phyloP scores from a whole-genome alignment of 2,329 filamentous ascomycete species.

The Diaporthe batatas region DNA sequence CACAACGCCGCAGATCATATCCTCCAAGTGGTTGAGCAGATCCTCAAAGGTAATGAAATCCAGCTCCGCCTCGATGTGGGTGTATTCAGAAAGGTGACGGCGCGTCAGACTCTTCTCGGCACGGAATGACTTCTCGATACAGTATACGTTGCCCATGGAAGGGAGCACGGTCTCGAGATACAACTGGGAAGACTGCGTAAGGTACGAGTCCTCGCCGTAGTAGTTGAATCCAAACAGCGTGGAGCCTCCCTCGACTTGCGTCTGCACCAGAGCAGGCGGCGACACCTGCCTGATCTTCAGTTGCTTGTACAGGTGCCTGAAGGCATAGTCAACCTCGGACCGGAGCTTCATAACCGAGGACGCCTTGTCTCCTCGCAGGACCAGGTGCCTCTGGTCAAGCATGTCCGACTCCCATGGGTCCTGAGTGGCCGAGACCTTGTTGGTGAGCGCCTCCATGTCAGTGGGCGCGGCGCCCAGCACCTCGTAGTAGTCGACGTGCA shows the following conservation, averaged over 20 bases:
- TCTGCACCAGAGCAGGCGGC: conserved; percentile 92
- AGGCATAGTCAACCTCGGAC: conserved; percentile 83
- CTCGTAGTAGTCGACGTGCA: conserved; percentile 91
- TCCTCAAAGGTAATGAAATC: conserved; percentile 96
- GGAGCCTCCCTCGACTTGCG: conserved; percentile 91
- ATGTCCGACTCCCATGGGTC: conserved; percentile 63
- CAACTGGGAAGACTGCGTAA: conserved; percentile 96
- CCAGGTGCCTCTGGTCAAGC: conserved; percentile 82
- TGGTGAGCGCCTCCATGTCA: conserved; percentile 92
- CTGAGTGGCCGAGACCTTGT: conserved; percentile 73
- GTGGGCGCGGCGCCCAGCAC: conserved; percentile 84
- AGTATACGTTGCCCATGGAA: conserved; percentile 94
- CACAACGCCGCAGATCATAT: conserved; percentile 87
- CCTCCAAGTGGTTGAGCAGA: conserved; percentile 87
- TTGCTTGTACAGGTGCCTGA: conserved; percentile 83
- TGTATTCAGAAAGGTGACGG: conserved; percentile 95
- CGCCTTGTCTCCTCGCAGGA: conserved; percentile 85
- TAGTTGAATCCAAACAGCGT: conserved; percentile 85
- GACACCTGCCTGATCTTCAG: conserved; percentile 84
- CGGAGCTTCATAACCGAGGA: conserved; percentile 91
- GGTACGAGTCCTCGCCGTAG: conserved; percentile 82
- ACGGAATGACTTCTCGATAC: conserved; percentile 98
- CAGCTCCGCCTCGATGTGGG: conserved; percentile 94
- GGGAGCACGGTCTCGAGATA: conserved; percentile 97
- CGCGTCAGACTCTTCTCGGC: conserved; percentile 96